These are phyloP conservation scores for Quillaja saponaria DNA, from an alignment of 306 rosid species.

Conservation along the genomic window DNA sequence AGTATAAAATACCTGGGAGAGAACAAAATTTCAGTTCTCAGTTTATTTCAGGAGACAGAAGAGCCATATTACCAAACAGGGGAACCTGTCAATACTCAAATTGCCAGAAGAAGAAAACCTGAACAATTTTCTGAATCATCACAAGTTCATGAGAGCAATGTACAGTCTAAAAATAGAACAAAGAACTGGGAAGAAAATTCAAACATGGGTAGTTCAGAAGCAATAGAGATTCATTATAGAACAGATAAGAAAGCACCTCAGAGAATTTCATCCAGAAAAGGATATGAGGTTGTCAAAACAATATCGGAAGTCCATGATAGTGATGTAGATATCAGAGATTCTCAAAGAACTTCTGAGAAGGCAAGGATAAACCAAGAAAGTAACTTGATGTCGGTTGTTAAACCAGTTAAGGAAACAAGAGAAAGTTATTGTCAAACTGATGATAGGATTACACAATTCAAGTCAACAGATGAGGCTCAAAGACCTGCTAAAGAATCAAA, in stretches of 20 bases:
- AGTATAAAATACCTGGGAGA: conserved; percentile 39
- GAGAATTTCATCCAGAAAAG: conserved; percentile 47
- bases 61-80: conserved; percentile 40
- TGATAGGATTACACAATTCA: conserved; percentile 41
- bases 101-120: conserved; percentile 42
- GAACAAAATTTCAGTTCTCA: conserved; percentile 30
- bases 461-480: conserved; percentile 38
- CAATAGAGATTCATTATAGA: conserved; percentile 22
- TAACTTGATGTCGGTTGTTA: conserved; percentile 37
- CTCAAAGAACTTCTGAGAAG: conserved; percentile 43
- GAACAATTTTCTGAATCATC: conserved; percentile 52
- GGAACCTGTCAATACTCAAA: conserved; percentile 32
- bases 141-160: conserved; percentile 36
- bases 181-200: conserved; percentile 39
- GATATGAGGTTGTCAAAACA: conserved; percentile 43
- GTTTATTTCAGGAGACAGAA: conserved; percentile 48
- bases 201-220: conserved; percentile 39
- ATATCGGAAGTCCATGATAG: conserved; percentile 40
- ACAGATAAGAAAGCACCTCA: conserved; percentile 43
- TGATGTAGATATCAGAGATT: conserved; percentile 40
- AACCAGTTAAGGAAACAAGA: conserved; percentile 40
- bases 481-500: conserved; percentile 16
- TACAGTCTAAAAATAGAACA: conserved; percentile 43
- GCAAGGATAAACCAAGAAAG: conserved; percentile 41
- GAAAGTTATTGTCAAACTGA: conserved; percentile 53